Conservation (phyloP, 2,329 filamentous ascomycete genomes). For the Botrytis medusae region DNA sequence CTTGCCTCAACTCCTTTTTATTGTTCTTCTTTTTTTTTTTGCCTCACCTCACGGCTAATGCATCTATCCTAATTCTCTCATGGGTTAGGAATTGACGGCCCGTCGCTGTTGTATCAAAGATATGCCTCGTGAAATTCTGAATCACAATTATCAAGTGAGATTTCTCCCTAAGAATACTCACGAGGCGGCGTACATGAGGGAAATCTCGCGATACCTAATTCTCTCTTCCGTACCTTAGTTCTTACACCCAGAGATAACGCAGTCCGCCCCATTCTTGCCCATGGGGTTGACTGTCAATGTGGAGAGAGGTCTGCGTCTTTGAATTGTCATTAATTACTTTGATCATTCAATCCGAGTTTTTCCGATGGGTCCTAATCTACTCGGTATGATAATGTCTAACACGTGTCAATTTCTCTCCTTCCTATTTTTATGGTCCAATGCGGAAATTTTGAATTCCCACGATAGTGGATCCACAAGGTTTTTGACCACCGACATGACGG, state of each 20-base stretch:
- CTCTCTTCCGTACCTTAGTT: slow-evolving; percentile 6
- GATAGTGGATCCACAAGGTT: not conserved
- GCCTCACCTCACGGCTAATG: not conserved
- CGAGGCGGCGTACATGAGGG: not conserved
- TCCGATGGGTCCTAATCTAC: not conserved
- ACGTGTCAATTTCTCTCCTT: slow-evolving; percentile 2
- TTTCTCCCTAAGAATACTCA: not conserved
- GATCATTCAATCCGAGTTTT: not conserved
- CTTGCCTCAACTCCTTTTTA: not conserved
- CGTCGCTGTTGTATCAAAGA: not conserved
- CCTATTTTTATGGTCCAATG: not conserved
- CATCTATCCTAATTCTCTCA: not conserved
- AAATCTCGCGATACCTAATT: slow-evolving; percentile 5
- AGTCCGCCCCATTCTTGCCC: slow-evolving; percentile 4
- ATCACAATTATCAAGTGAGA: not conserved
- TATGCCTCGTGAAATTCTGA: not conserved
- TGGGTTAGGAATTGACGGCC: not conserved
- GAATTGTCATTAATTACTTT: not conserved
- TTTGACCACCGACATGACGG: not conserved
- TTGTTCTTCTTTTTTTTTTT: too few species aligned
- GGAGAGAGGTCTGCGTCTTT: not conserved
- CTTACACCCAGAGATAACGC: not conserved
- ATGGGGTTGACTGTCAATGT: not conserved
- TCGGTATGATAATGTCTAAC: not conserved
- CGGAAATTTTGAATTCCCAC: not conserved